A percentile compares a stretch with the other conserved stretches of the same genome.
phyloP scores from a whole-genome alignment of 2,329 filamentous ascomycete genomes.

The Aureobasidium sp. region DNA sequence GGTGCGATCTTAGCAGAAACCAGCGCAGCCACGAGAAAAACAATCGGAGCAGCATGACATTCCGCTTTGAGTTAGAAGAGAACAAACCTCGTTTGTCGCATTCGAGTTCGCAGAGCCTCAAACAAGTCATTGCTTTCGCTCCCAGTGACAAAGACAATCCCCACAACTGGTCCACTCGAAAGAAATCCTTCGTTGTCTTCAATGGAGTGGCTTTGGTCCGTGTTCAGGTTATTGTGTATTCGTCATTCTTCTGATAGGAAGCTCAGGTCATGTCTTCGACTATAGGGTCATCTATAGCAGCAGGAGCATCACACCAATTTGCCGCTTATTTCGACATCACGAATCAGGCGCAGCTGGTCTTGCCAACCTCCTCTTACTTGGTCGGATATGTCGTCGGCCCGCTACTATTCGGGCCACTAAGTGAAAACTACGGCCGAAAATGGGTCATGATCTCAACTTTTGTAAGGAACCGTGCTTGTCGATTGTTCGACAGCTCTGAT shows the following conservation, averaged over 20 bases:
- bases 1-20: not conserved
- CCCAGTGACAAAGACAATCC: conserved; percentile 26
- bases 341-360: conserved; percentile 35
- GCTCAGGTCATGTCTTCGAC: conserved; percentile 60
- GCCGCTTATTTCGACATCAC: conserved; percentile 51
- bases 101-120: conserved; percentile 14
- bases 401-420: conserved; percentile 39
- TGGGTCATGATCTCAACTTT: conserved; percentile 46
- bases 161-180: conserved; percentile 19
- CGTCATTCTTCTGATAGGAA: conserved; percentile 35
- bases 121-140: conserved; percentile 33
- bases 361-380: conserved; percentile 46
- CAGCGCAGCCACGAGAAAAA: not conserved
- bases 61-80: not conserved
- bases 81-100: not conserved
- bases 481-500: not conserved
- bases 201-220: conserved; percentile 24
- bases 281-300: conserved; percentile 58
- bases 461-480: conserved; percentile 18
- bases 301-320: conserved; percentile 56
- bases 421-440: conserved; percentile 41
- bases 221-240: not conserved
- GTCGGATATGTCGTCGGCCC: conserved; percentile 43
- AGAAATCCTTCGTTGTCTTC: conserved; percentile 48
- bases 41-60: not conserved